Evolutionary conservation across 2,329 filamentous ascomycete species (phyloP).

Genomic region (Trichophyton schoenleinii): DNA sequence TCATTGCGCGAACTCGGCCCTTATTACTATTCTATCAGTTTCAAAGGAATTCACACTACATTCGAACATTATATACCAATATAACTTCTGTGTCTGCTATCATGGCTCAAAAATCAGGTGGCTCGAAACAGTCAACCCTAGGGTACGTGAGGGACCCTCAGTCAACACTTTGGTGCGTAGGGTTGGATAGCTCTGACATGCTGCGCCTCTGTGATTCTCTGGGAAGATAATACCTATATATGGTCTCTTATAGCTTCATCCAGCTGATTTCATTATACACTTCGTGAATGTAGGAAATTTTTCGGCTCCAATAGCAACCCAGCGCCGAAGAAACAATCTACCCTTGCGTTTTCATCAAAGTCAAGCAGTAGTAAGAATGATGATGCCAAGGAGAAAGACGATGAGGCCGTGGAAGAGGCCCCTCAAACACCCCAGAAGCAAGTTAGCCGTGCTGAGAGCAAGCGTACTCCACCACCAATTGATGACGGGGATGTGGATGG

Average conservation of each 20-base stretch:
- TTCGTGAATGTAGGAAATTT: conserved; percentile 55
- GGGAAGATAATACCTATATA: neutral
- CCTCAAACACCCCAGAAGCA: neutral
- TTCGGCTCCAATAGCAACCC: conserved; percentile 56
- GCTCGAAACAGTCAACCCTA: conserved; percentile 62
- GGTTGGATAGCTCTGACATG: neutral
- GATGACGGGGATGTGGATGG: conserved; percentile 10
- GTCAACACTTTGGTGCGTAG: conserved; percentile 57
- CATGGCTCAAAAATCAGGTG: conserved; percentile 21
- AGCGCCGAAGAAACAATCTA: conserved; percentile 61
- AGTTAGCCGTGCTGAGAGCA: neutral
- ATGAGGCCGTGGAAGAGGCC: neutral
- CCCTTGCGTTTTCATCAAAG: conserved; percentile 53
- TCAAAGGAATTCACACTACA: neutral
- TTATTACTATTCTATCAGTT: neutral
- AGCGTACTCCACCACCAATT: conserved; percentile 11
- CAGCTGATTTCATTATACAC: neutral
- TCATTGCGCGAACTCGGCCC: neutral
- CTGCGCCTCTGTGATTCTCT: neutral
- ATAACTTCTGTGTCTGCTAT: neutral
- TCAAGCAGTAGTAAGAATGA: conserved; percentile 38
- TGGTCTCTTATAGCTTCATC: neutral
- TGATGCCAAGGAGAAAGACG: conserved; percentile 16
- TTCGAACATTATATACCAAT: neutral
- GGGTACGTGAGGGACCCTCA: conserved; percentile 73